phyloP scores from a whole-genome alignment of 2,329 filamentous ascomycete species.

The Trichophyton mentagrophytes region DNA sequence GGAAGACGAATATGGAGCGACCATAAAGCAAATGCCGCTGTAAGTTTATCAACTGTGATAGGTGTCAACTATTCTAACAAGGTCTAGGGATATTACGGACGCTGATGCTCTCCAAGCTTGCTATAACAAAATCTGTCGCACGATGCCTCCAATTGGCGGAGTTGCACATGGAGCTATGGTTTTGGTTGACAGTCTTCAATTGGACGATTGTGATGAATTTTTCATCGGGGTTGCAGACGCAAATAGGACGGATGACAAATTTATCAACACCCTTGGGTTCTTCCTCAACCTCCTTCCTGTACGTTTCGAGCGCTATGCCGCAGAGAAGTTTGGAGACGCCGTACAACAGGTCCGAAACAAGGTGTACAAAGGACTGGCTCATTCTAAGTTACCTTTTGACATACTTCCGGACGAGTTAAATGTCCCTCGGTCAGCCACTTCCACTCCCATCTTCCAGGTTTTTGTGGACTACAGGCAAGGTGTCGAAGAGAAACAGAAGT shows the following conservation, averaged over 20 bases:
- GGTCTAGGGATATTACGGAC: slow-evolving; percentile 13
- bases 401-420: slow-evolving; percentile 35
- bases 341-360: slow-evolving; percentile 18
- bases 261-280: slow-evolving; percentile 31
- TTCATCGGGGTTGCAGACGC: slow-evolving; percentile 40
- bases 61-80: neutral
- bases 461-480: slow-evolving; percentile 36
- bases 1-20: neutral
- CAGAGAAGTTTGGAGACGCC: slow-evolving; percentile 21
- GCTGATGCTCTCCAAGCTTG: slow-evolving; percentile 11
- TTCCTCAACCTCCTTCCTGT: slow-evolving; percentile 41
- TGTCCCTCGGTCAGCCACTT: slow-evolving; percentile 26
- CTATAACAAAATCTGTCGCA: neutral
- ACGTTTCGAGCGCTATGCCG: slow-evolving; percentile 21
- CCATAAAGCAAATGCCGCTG: neutral
- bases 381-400: slow-evolving; percentile 40
- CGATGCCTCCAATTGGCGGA: slow-evolving; percentile 21
- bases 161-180: slow-evolving; percentile 26
- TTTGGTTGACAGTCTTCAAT: slow-evolving; percentile 23
- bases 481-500: slow-evolving; percentile 7
- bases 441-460: slow-evolving; percentile 40
- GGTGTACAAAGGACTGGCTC: slow-evolving; percentile 26
- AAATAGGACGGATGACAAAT: slow-evolving; percentile 24
- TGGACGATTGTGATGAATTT: slow-evolving; percentile 26
- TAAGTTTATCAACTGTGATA: neutral